These are phyloP conservation scores for Beta corolliflora DNA, from an alignment of 179 eudicot species.

Conservation along the genomic window DNA sequence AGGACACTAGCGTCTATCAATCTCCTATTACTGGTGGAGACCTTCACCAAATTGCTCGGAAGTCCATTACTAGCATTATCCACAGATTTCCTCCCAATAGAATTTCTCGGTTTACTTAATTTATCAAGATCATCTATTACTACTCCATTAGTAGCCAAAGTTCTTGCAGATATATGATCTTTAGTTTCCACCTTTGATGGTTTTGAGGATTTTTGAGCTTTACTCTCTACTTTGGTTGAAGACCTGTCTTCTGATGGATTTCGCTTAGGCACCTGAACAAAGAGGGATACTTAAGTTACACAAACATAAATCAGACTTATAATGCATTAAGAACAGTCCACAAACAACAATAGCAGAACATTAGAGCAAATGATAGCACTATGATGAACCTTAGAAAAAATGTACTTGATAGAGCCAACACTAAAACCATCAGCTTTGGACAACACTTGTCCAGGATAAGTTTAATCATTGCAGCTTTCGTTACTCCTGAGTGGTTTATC, in stretches of 20 bases:
- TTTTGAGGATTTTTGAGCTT: constrained; percentile 40
- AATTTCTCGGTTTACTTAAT: constrained; percentile 45
- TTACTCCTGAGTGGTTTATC: neutral
- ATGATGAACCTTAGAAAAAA: neutral
- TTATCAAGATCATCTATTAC: constrained; percentile 44
- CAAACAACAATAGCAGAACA: neutral
- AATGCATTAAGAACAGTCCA: neutral
- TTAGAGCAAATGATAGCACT: neutral
- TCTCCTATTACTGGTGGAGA: constrained; percentile 45
- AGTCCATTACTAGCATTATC: constrained; percentile 33
- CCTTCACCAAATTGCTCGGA: constrained; percentile 40
- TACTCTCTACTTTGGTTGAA: constrained; percentile 56
- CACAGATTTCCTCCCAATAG: constrained; percentile 55
- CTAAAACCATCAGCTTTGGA: neutral
- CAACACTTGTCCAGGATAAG: neutral
- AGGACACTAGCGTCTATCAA: constrained; percentile 48
- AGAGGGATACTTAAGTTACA: neutral
- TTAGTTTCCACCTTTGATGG: constrained; percentile 54
- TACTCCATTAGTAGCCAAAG: constrained; percentile 39
- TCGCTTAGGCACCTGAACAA: constrained; percentile 63
- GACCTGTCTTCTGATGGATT: constrained; percentile 52
- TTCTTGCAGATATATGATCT: constrained; percentile 40
- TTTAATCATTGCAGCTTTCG: neutral
- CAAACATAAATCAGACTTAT: neutral
- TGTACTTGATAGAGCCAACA: neutral